phyloP scores from a whole-genome alignment of 257 asterid genomes.

The Forsythia suspensa region DNA sequence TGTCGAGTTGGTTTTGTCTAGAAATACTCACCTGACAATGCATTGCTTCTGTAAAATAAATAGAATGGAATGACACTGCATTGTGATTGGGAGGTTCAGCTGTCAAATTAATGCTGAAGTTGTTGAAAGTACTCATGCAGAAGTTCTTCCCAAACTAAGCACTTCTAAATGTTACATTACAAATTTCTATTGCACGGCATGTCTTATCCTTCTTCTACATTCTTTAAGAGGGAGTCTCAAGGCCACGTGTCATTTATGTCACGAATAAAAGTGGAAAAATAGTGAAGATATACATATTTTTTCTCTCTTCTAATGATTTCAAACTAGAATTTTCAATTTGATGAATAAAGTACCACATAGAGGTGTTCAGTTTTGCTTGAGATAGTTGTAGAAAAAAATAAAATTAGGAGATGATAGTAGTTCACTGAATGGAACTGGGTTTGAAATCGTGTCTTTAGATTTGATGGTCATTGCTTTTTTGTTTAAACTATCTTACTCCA shows the following conservation, averaged over 20 bases:
- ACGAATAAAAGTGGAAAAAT: not conserved
- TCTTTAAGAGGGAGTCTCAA: not conserved
- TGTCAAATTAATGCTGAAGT: not conserved
- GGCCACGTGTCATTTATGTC: not conserved
- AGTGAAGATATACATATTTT: not conserved
- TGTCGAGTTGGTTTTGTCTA: not conserved
- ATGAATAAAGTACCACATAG: not conserved
- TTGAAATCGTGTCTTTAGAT: not conserved
- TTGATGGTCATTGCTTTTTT: not conserved
- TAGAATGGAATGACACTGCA: not conserved
- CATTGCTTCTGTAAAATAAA: not conserved
- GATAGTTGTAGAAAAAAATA: not conserved
- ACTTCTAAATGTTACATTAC: not conserved
- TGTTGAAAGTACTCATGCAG: not conserved
- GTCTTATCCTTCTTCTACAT: not conserved
- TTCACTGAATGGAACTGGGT: not conserved
- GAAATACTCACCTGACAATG: not conserved
- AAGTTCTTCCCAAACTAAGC: not conserved
- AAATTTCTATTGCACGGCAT: not conserved
- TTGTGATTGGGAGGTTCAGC: constrained; percentile 8
- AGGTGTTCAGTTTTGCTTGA: not conserved
- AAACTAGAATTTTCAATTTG: not conserved
- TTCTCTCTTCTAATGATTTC: not conserved
- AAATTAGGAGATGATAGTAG: not conserved
- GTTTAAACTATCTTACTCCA: constrained; percentile 3